Percentiles rank a stretch among this genome's conserved stretches.
These are phyloP conservation scores for Russula sp. DNA, from an alignment of 768 basidiomycete genomes.

Conservation along the genomic window DNA sequence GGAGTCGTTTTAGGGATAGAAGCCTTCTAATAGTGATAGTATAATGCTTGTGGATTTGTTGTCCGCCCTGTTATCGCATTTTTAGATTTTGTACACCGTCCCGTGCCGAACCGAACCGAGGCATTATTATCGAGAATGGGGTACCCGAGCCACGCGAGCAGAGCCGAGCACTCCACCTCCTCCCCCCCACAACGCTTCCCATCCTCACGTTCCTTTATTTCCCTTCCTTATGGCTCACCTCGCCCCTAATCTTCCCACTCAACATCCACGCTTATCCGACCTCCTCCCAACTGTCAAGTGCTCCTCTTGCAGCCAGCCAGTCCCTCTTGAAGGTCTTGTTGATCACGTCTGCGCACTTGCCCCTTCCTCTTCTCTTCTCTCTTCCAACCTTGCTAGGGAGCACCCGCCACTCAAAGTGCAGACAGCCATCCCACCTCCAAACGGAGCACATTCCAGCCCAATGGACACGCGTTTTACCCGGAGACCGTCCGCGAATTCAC, in stretches of 20 bases:
- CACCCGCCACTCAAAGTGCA: background rate
- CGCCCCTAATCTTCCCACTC: conserved; percentile 19
- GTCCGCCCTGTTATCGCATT: too few species aligned
- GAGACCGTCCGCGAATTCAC: background rate
- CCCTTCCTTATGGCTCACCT: conserved; percentile 27
- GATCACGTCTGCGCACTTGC: conserved; percentile 63
- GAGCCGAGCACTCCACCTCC: background rate
- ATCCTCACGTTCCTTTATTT: background rate
- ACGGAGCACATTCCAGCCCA: background rate
- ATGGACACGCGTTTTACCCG: background rate
- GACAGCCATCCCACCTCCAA: background rate
- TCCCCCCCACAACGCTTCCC: background rate
- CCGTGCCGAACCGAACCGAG: too few species aligned
- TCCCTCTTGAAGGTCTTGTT: conserved; percentile 65
- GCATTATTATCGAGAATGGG: too few species aligned
- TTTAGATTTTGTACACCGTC: too few species aligned
- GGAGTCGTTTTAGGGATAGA: background rate
- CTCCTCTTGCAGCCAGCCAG: conserved; percentile 62
- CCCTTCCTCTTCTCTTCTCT: too few species aligned
- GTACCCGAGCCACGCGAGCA: too few species aligned
- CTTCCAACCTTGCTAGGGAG: conserved; percentile 32
- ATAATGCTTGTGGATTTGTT: background rate
- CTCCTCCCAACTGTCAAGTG: conserved; percentile 80
- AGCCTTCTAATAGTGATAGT: background rate
- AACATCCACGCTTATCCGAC: conserved; percentile 42